Evolutionary conservation across 2,329 filamentous ascomycete genomes (phyloP).

Genomic region (Pyrenophora seminiperda): DNA sequence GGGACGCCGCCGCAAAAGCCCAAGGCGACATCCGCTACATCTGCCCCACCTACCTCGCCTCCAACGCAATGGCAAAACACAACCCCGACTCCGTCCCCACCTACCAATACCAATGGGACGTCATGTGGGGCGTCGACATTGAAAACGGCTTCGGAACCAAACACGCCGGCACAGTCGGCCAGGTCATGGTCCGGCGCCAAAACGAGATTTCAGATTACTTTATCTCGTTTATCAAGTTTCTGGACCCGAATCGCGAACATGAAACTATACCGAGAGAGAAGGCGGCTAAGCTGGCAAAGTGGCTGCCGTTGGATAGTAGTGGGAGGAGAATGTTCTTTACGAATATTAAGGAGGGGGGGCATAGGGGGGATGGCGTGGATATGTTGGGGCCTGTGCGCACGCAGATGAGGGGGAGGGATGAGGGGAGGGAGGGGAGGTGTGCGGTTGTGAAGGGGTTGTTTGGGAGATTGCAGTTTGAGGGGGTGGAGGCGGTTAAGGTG

Average conservation of each 20-base stretch:
- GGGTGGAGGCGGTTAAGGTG: conserved; percentile 23
- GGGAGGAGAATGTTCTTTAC: conserved; percentile 37
- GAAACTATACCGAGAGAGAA: conserved; percentile 4
- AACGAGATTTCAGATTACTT: conserved; percentile 42
- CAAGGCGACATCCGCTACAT: conserved; percentile 45
- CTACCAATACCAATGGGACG: conserved; percentile 45
- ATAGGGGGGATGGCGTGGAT: conserved; percentile 27
- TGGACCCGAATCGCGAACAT: conserved; percentile 38
- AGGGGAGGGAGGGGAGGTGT: conserved; percentile 28
- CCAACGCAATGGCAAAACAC: conserved; percentile 38
- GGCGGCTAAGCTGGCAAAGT: conserved; percentile 16
- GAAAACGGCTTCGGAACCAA: conserved; percentile 42
- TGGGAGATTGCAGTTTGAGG: conserved; percentile 35
- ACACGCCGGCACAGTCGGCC: conserved; percentile 41
- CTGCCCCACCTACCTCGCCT: conserved; percentile 40
- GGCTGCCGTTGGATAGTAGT: conserved; percentile 30
- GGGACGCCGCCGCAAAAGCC: conserved; percentile 43
- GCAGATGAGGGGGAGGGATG: conserved; percentile 28
- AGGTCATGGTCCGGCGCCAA: conserved; percentile 37
- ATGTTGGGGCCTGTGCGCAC: conserved; percentile 31
- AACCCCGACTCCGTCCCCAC: conserved; percentile 33
- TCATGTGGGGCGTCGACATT: conserved; percentile 38
- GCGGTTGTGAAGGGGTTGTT: conserved; percentile 27
- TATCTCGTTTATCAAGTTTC: conserved; percentile 40
- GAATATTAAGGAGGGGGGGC: conserved; percentile 35